Evolutionary conservation across 345 rosid species (phyloP).

Genomic region (Brassica incana): DNA sequence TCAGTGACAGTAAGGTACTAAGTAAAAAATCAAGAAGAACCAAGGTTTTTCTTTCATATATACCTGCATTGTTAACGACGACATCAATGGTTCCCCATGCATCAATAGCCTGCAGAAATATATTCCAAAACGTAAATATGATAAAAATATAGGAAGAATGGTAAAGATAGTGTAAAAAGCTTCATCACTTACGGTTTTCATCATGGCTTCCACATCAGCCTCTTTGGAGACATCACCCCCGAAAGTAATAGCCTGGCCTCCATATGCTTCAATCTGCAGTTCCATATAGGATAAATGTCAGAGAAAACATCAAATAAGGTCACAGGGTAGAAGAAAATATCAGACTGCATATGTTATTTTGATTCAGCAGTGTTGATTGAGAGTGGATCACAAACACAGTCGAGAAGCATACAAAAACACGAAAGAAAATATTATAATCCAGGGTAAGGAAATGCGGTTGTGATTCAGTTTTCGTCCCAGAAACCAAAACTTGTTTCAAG

Average conservation of each 20-base stretch:
- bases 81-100: constrained; percentile 96
- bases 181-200: constrained; percentile 71
- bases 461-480: background rate
- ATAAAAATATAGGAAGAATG: background rate
- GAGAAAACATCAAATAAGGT: background rate
- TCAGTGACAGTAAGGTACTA: constrained; percentile 30
- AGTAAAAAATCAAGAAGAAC: constrained; percentile 21
- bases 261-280: constrained; percentile 79
- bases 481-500: background rate
- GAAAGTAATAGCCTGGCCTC: constrained; percentile 91
- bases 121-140: too few species aligned
- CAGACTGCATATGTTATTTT: background rate
- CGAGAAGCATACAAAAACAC: constrained; percentile 12
- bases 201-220: constrained; percentile 91
- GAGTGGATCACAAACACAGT: background rate
- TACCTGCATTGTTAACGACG: constrained; percentile 96
- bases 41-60: constrained; percentile 15
- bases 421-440: background rate
- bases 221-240: constrained; percentile 97
- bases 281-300: background rate
- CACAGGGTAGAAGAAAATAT: background rate
- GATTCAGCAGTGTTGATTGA: background rate
- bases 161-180: background rate
- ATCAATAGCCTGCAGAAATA: constrained; percentile 69
- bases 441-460: background rate